These are phyloP conservation scores for Fragaria nilgerrensis DNA, from an alignment of 306 rosid genomes.

Conservation along the genomic window DNA sequence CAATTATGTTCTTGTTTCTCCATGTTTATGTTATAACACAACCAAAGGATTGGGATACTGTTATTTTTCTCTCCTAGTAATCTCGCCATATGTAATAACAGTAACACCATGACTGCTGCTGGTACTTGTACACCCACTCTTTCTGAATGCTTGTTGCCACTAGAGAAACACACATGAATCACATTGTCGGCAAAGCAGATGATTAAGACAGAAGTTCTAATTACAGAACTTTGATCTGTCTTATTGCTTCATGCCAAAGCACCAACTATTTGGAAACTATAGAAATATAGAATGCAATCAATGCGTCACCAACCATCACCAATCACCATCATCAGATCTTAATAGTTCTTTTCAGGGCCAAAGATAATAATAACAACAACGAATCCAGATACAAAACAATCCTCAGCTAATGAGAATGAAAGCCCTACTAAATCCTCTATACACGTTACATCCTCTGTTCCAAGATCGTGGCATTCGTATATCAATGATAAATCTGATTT, in stretches of 20 bases:
- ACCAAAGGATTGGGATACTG: background rate
- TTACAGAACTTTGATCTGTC: background rate
- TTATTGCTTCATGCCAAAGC: background rate
- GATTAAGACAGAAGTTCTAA: background rate
- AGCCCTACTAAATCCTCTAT: constrained; percentile 35
- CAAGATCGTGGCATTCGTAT: constrained; percentile 21
- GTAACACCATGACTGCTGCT: background rate
- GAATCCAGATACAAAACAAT: constrained; percentile 11
- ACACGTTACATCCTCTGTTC: constrained; percentile 38
- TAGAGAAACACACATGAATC: background rate
- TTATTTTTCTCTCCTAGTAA: background rate
- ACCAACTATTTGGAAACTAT: background rate
- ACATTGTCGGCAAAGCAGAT: background rate
- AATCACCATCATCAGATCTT: constrained; percentile 6
- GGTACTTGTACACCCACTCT: background rate
- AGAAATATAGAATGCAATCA: background rate
- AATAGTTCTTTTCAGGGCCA: constrained; percentile 13
- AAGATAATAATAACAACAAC: constrained; percentile 8
- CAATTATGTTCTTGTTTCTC: background rate
- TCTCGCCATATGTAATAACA: background rate
- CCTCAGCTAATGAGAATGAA: constrained; percentile 17
- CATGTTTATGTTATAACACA: background rate
- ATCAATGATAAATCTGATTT: constrained; percentile 9
- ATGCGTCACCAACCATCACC: no score
- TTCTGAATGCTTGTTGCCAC: background rate